phyloP scores from a whole-genome alignment of 2,329 filamentous ascomycete species.

The Whalleya microplaca region DNA sequence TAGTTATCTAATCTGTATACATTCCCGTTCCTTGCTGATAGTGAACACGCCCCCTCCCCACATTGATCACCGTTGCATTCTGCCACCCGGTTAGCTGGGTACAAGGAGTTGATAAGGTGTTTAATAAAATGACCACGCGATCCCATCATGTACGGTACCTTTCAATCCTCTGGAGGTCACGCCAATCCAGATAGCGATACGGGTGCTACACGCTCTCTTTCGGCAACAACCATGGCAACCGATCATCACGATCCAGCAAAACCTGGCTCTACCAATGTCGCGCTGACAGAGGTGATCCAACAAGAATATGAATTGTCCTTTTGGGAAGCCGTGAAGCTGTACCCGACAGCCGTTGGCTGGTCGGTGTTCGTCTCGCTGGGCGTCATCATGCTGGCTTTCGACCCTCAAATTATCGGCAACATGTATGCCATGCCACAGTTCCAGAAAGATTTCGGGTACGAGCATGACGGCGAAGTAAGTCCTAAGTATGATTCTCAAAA shows the following conservation, averaged over 20 bases:
- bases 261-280: constrained; percentile 21
- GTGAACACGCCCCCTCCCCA: constrained; percentile 7
- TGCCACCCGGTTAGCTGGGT: constrained; percentile 14
- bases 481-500: too few relatives aligned
- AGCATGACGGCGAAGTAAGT: constrained; percentile 37
- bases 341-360: constrained; percentile 55
- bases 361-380: constrained; percentile 62
- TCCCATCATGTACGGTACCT: constrained; percentile 21
- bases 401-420: constrained; percentile 66
- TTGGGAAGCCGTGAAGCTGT: constrained; percentile 45
- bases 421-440: constrained; percentile 51
- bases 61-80: constrained; percentile 4
- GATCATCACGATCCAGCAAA: constrained; percentile 19
- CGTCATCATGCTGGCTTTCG: constrained; percentile 66
- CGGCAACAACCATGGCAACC: constrained; percentile 14
- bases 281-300: constrained; percentile 42
- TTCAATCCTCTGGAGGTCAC: constrained; percentile 12
- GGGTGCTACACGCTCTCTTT: constrained; percentile 11
- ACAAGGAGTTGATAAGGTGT: constrained; percentile 19
- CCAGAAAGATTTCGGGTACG: constrained; percentile 38
- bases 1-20: background rate
- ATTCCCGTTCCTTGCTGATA: constrained; percentile 17
- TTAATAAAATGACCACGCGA: constrained; percentile 26
- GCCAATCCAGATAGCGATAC: constrained; percentile 12
- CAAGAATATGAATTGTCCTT: constrained; percentile 47